phyloP scores from a whole-genome alignment of 805 yeast genomes.

The Candida coleopterorum region DNA sequence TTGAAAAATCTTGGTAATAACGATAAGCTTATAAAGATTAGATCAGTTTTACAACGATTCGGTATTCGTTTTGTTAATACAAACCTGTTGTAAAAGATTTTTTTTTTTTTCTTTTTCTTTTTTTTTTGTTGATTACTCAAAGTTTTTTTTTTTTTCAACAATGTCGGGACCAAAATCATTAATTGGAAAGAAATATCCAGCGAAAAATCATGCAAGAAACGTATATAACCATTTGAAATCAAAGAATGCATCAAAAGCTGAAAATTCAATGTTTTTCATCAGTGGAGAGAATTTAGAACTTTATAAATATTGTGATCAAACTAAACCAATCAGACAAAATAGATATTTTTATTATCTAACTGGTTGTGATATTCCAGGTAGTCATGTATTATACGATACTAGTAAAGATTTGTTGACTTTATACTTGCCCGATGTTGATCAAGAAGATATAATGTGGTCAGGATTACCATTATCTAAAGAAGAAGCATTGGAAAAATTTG shows the following conservation, averaged over 20 bases:
- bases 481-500: conserved; percentile 61
- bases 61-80: too few relatives aligned
- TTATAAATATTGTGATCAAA: conserved; percentile 75
- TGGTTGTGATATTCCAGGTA: conserved; percentile 79
- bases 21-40: too few relatives aligned
- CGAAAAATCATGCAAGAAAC: conserved; percentile 65
- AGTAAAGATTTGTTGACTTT: conserved; percentile 54
- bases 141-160: too few relatives aligned
- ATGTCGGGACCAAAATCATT: conserved; percentile 14
- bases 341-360: conserved; percentile 84
- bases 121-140: too few relatives aligned
- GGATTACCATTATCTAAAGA: conserved; percentile 74
- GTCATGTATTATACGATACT: conserved; percentile 58
- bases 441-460: conserved; percentile 94
- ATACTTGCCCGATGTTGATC: conserved; percentile 78
- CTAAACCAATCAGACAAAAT: conserved; percentile 78
- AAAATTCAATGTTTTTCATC: conserved; percentile 41
- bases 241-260: conserved; percentile 19
- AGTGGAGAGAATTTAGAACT: conserved; percentile 57
- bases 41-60: too few relatives aligned
- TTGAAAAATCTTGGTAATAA: too few relatives aligned
- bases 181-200: conserved; percentile 63
- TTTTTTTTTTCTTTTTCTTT: neutral
- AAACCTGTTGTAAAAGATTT: too few relatives aligned
- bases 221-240: conserved; percentile 40